phyloP scores from a whole-genome alignment of 371 early-diverging fungal genomes.

The Chytridium lagenaria region DNA sequence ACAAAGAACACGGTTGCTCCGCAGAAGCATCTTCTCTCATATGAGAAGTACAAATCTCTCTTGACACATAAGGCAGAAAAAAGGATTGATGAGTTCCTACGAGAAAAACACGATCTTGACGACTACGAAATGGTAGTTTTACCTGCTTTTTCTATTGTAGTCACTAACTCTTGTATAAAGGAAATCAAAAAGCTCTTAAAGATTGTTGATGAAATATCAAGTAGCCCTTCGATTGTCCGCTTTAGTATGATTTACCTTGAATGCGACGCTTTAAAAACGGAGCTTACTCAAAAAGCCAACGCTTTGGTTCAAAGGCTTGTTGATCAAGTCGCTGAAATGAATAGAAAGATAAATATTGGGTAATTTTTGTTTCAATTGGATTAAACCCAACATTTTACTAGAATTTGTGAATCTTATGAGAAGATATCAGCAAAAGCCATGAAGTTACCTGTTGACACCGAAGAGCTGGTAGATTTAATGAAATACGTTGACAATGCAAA shows the following conservation, averaged over 20 bases:
- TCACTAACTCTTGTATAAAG: constrained; percentile 20
- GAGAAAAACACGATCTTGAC: constrained; percentile 63
- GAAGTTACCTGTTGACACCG: constrained; percentile 60
- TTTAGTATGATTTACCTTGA: constrained; percentile 61
- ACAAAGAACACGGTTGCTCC: constrained; percentile 58
- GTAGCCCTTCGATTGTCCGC: constrained; percentile 52
- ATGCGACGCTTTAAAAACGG: constrained; percentile 57
- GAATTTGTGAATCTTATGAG: constrained; percentile 63
- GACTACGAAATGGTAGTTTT: constrained; percentile 59
- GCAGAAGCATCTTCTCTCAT: constrained; percentile 60
- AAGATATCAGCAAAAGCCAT: constrained; percentile 60
- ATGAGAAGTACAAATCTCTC: constrained; percentile 63
- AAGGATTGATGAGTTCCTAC: constrained; percentile 62
- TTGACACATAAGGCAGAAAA: constrained; percentile 65
- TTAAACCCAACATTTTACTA: constrained; percentile 9
- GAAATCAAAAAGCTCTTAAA: constrained; percentile 63
- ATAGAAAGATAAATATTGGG: constrained; percentile 55
- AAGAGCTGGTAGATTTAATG: constrained; percentile 63
- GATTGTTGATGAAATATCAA: constrained; percentile 54
- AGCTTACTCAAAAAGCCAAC: constrained; percentile 58
- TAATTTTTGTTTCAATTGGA: constrained; percentile 16
- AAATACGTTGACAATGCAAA: constrained; percentile 61
- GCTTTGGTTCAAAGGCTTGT: constrained; percentile 59
- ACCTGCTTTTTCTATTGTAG: neutral
- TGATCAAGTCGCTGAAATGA: constrained; percentile 63